Evolutionary conservation across 805 yeast genomes (phyloP).

Genomic region (Sugiyamaella boreocaroliniensis): DNA sequence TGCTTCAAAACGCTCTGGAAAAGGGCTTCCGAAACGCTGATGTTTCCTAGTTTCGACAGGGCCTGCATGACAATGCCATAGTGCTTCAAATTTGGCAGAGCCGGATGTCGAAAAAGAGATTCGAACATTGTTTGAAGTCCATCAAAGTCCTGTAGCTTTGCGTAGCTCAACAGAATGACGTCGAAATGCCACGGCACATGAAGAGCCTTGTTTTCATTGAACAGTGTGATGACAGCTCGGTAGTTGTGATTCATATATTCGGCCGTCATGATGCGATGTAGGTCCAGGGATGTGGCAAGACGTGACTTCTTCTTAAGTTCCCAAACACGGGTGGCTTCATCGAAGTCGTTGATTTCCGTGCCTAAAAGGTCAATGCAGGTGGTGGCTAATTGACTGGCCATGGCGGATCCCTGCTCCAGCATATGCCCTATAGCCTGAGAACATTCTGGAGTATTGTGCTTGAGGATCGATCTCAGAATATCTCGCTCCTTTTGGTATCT

Average conservation of each 20-base stretch:
- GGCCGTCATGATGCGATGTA: slow-evolving; percentile 22
- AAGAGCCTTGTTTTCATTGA: slow-evolving; percentile 35
- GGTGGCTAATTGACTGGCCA: slow-evolving; percentile 4
- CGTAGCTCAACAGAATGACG: slow-evolving; percentile 42
- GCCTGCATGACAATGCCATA: slow-evolving; percentile 58
- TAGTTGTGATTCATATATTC: slow-evolving; percentile 19
- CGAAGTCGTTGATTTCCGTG: not conserved
- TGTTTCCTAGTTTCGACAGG: slow-evolving; percentile 46
- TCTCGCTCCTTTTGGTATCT: slow-evolving; percentile 1
- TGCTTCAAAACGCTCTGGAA: slow-evolving; percentile 43
- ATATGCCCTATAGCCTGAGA: not conserved
- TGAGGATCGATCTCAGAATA: not conserved
- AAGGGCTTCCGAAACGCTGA: slow-evolving; percentile 42
- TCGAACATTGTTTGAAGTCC: slow-evolving; percentile 52
- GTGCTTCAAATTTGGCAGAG: slow-evolving; percentile 47
- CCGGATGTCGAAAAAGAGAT: slow-evolving; percentile 44
- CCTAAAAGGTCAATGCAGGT: slow-evolving; percentile 11
- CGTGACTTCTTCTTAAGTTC: slow-evolving; percentile 22
- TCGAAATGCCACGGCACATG: slow-evolving; percentile 46
- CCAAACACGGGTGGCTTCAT: slow-evolving; percentile 29
- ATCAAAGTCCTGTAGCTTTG: slow-evolving; percentile 45
- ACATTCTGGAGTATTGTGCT: not conserved
- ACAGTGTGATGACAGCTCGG: slow-evolving; percentile 29
- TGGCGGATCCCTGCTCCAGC: not conserved
- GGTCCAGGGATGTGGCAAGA: slow-evolving; percentile 21